Conservation (phyloP, 1,139 yeast genomes). For the Pichia kudriavzevii region DNA sequence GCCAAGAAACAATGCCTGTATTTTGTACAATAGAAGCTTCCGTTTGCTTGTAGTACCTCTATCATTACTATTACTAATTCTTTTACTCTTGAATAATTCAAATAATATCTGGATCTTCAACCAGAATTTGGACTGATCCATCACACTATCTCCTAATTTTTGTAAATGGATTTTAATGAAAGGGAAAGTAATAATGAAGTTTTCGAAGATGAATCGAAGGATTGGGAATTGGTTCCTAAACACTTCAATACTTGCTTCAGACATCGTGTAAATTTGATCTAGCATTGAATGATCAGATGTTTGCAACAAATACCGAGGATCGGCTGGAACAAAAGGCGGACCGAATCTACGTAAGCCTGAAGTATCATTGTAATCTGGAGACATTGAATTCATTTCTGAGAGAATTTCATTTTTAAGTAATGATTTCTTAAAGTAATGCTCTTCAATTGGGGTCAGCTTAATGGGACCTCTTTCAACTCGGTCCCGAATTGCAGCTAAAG, state of each 20-base stretch:
- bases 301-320: slow-evolving; percentile 23
- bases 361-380: slow-evolving; percentile 39
- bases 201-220: slow-evolving; percentile 53
- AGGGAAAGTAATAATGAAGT: slow-evolving; percentile 65
- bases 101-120: slow-evolving; percentile 72
- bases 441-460: slow-evolving; percentile 38
- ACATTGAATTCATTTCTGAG: slow-evolving; percentile 50
- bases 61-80: slow-evolving; percentile 64
- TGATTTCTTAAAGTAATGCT: slow-evolving; percentile 81
- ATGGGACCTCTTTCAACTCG: neutral
- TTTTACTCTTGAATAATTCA: slow-evolving; percentile 65
- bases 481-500: neutral
- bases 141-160: slow-evolving; percentile 19
- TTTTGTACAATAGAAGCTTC: slow-evolving; percentile 49
- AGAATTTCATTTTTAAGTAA: slow-evolving; percentile 55
- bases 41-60: slow-evolving; percentile 70
- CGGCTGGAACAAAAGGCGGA: slow-evolving; percentile 50
- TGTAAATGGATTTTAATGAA: slow-evolving; percentile 42
- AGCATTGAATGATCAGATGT: slow-evolving; percentile 7
- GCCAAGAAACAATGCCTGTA: slow-evolving; percentile 55
- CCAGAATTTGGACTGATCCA: slow-evolving; percentile 52
- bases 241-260: slow-evolving; percentile 17
- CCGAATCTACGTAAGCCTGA: slow-evolving; percentile 63
- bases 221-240: slow-evolving; percentile 48
- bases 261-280: slow-evolving; percentile 15